Evolutionary conservation across 2,329 filamentous ascomycete species (phyloP).

Genomic region (Paecilomyces formosus): DNA sequence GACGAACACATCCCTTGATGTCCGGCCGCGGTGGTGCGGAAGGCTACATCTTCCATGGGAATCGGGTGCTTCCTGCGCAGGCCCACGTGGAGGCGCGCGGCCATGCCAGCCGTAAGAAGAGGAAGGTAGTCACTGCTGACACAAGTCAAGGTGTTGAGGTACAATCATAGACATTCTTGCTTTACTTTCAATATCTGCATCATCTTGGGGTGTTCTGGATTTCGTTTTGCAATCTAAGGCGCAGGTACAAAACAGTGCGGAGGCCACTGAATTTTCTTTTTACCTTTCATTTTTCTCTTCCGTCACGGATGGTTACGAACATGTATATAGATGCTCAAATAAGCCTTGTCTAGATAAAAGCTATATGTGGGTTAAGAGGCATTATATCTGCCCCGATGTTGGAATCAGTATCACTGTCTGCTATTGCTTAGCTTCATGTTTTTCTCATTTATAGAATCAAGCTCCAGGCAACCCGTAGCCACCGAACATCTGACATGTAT

Average conservation of each 20-base stretch:
- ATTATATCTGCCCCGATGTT: background rate
- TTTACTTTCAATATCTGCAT: background rate
- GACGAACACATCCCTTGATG: conserved; percentile 91
- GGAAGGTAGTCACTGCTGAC: conserved; percentile 44
- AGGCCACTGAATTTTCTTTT: background rate
- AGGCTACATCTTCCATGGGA: conserved; percentile 81
- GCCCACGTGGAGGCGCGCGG: conserved; percentile 78
- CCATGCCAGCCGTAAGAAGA: conserved; percentile 57
- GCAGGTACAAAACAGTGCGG: background rate
- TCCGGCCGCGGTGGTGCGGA: conserved; percentile 79
- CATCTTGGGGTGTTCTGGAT: background rate
- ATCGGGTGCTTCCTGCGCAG: conserved; percentile 69
- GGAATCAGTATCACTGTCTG: background rate
- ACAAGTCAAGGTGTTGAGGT: background rate
- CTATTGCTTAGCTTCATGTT: background rate
- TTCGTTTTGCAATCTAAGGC: background rate
- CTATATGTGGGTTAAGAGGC: background rate
- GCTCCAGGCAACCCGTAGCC: background rate
- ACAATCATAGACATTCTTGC: background rate
- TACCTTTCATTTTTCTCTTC: too few species aligned
- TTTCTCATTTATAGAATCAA: background rate
- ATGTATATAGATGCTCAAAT: background rate
- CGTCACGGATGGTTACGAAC: background rate
- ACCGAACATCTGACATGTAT: background rate
- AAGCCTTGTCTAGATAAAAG: background rate